Base-by-base conservation (phyloP, 2,329 filamentous ascomycete genomes). In the Colletotrichum sp. region DNA sequence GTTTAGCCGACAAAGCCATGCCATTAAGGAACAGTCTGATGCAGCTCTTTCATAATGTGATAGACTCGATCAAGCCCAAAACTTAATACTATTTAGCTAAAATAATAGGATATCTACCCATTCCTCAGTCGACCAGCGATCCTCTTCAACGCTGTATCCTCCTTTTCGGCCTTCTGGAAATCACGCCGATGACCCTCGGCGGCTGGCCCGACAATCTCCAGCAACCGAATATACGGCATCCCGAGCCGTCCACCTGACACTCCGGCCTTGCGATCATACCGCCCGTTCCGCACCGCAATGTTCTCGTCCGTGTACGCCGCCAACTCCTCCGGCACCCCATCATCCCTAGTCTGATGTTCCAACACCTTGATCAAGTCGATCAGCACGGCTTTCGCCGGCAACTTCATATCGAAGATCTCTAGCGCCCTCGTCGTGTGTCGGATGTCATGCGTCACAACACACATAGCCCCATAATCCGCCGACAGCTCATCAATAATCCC, bases 281-380 rank as follows among this genome's bases (percentile, higher is more conserved):
- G 32, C 38, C 55, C 60, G 24, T 38, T 34, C 30, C 55, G 28
- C 58, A 61, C 52, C 21, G 60, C 72, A 32, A 75, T 38, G 21
- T 65, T 57, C 12, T 71, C 24, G 3, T 72, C 61, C 60, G 69
- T 66, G 21, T 71, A 71, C 13, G 16, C 26, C 6, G 36, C 30
- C 26, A 72, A 28, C 16, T 57, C 36, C 16, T 65, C 61, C 28
- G 58, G 58, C 6, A 66, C 55, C 3, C 38, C 63, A 1, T 68
- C 73, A 13, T 57, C 67, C 12, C 61, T 57, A 3, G 73, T 43
- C 55, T 75, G 73, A 30, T 71, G 70, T 9, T 75, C 73, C 48
- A 75, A 32, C 30, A 75, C 73, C 26, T 67, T 75, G 30, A 75
- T 48, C 13, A 75, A 55, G 24, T 75, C 73, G 15, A 75, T 68